phyloP scores from a whole-genome alignment of 2,329 filamentous ascomycete species.

The Allantophomopsis lycopodina region DNA sequence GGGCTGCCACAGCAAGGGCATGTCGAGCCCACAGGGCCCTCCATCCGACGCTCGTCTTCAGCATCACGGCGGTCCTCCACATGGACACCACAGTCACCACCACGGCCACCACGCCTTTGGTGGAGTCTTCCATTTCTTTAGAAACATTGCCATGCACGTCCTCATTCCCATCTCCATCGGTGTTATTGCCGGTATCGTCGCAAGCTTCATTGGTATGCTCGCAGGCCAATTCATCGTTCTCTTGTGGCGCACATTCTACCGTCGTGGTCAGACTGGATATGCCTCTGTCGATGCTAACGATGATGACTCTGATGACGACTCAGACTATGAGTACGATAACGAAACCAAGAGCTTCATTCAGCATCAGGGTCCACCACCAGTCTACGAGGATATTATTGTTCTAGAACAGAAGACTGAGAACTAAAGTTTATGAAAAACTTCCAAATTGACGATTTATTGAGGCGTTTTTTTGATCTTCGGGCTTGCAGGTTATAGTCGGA shows the following conservation, averaged over 20 bases:
- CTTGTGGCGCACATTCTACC: conserved; percentile 39
- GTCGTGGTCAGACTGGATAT: conserved; percentile 21
- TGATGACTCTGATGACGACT: conserved; percentile 3
- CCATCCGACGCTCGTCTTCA: conserved; percentile 13
- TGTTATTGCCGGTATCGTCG: conserved; percentile 51
- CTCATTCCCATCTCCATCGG: conserved; percentile 56
- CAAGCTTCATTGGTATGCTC: conserved; percentile 54
- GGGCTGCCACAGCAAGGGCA: conserved; percentile 9
- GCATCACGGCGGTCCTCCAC: conserved; percentile 8
- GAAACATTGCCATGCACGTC: conserved; percentile 45
- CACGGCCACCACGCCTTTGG: conserved; percentile 25
- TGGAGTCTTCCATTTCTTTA: conserved; percentile 25
- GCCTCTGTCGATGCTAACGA: conserved; percentile 10
- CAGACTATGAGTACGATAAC: conserved; percentile 3
- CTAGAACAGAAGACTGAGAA: neutral
- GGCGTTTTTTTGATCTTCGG: no score
- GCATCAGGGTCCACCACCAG: conserved; percentile 15
- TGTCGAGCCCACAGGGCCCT: conserved; percentile 9
- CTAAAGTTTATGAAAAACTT: no score
- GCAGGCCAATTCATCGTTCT: conserved; percentile 48
- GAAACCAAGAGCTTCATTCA: conserved; percentile 12
- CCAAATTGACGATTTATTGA: no score
- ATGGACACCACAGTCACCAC: conserved; percentile 17
- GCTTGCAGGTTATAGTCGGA: no score
- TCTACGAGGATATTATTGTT: conserved; percentile 10